These are phyloP conservation scores for Leccinum subtestaceum DNA, from an alignment of 768 basidiomycete genomes.

Conservation along the genomic window DNA sequence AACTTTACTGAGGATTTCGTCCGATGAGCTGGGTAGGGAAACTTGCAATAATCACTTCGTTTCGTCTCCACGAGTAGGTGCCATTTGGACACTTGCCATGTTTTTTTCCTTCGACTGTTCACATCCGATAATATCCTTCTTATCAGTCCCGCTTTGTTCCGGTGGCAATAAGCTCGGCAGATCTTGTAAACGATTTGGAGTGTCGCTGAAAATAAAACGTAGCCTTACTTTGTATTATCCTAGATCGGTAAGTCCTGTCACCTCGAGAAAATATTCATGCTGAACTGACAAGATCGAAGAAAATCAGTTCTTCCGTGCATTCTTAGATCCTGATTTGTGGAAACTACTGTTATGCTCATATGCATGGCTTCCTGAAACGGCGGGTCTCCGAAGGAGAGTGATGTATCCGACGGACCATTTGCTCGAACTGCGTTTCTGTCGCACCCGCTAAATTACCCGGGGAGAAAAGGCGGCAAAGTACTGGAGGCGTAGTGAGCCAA, in stretches of 20 bases:
- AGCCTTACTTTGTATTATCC: not conserved
- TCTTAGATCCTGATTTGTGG: too few relatives aligned
- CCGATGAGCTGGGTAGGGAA: not conserved
- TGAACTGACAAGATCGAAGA: not conserved
- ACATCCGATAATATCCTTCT: conserved; percentile 1
- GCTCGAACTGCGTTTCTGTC: not conserved
- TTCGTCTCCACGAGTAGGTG: not conserved
- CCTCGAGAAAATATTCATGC: not conserved
- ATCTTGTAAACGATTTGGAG: conserved; percentile 6
- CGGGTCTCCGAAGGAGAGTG: not conserved
- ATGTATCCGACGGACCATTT: conserved; percentile 3
- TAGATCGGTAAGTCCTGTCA: not conserved
- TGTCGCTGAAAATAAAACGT: conserved; percentile 1
- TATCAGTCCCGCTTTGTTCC: conserved; percentile 10
- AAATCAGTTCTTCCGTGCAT: not conserved
- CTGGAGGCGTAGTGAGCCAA: not conserved
- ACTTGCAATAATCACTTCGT: conserved; percentile 6
- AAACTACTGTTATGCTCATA: not conserved
- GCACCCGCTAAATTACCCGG: not conserved
- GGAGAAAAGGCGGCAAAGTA: not conserved
- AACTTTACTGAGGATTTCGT: conserved; percentile 10
- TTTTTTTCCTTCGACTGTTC: not conserved
- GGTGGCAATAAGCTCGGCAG: conserved; percentile 19
- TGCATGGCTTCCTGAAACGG: not conserved
- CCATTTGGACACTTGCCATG: not conserved